Evolutionary conservation across 345 rosid species (phyloP).

Genomic region (Aquilaria sinensis): DNA sequence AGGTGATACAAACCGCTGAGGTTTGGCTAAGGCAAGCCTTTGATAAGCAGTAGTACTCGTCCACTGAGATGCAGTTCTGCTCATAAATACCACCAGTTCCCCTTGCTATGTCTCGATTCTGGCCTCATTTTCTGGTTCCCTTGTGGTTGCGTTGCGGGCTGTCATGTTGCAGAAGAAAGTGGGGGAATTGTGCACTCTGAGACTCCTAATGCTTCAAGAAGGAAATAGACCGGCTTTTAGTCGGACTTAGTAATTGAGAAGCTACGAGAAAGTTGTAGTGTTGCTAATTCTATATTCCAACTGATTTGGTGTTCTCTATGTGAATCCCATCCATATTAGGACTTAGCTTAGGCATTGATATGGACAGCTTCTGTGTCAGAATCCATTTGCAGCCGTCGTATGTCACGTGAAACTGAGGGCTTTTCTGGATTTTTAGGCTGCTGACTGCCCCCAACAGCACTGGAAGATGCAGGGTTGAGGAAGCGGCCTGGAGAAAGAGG

Average conservation of each 20-base stretch:
- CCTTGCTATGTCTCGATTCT: slow-evolving; percentile 98
- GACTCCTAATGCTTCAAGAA: slow-evolving; percentile 74
- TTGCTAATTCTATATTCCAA: slow-evolving; percentile 54
- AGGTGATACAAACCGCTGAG: slow-evolving; percentile 72
- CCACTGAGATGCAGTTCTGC: slow-evolving; percentile 77
- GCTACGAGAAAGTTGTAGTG: too few relatives aligned
- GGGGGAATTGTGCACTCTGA: slow-evolving; percentile 87
- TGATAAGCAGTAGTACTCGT: slow-evolving; percentile 74
- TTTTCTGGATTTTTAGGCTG: slow-evolving; percentile 74
- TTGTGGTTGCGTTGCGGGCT: slow-evolving; percentile 48
- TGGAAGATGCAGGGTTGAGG: too few relatives aligned
- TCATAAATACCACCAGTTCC: slow-evolving; percentile 83
- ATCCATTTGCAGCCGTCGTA: slow-evolving; percentile 96
- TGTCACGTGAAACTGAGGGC: slow-evolving; percentile 91
- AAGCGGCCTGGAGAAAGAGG: too few relatives aligned
- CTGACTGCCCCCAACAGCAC: slow-evolving; percentile 26
- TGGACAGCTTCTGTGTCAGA: slow-evolving; percentile 44
- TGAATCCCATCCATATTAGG: slow-evolving; percentile 96
- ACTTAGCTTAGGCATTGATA: slow-evolving; percentile 85
- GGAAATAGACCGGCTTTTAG: not conserved
- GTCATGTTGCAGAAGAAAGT: slow-evolving; percentile 91
- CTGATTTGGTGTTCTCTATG: slow-evolving; percentile 65
- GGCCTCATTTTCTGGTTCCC: slow-evolving; percentile 87
- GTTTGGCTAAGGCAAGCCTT: slow-evolving; percentile 70
- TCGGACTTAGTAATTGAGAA: not conserved